Conservation (phyloP, 805 yeast genomes). For the Candida glaebosa region DNA sequence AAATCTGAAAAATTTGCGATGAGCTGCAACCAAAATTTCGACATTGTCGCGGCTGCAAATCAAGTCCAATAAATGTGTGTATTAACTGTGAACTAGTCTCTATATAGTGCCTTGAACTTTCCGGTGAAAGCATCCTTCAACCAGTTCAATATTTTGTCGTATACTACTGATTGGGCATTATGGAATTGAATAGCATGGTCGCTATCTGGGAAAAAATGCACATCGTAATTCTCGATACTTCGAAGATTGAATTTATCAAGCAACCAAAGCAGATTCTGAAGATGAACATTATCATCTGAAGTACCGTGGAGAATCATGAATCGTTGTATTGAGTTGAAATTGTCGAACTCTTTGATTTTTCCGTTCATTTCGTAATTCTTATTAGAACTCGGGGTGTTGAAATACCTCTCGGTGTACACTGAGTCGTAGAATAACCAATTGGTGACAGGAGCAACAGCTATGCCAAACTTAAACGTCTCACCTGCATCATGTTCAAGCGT, state of each 20-base stretch:
- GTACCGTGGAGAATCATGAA: constrained; percentile 93
- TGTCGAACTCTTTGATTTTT: constrained; percentile 53
- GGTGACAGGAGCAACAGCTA: constrained; percentile 97
- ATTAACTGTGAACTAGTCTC: too few species aligned
- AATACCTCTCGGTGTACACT: constrained; percentile 90
- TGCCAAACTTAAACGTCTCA: constrained; percentile 75
- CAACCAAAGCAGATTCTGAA: constrained; percentile 80
- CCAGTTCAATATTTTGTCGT: constrained; percentile 71
- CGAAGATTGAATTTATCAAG: constrained; percentile 60
- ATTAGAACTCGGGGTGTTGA: constrained; percentile 78
- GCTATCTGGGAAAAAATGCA: constrained; percentile 89
- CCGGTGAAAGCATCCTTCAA: constrained; percentile 50
- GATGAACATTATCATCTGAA: constrained; percentile 96
- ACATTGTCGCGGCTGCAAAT: background rate
- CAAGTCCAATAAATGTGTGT: too few species aligned
- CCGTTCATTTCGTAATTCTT: constrained; percentile 55
- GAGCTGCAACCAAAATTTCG: constrained; percentile 1
- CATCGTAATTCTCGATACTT: constrained; percentile 71
- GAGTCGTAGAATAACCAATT: constrained; percentile 92
- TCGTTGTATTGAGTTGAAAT: constrained; percentile 55
- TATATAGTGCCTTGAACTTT: constrained; percentile 12
- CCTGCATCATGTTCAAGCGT: constrained; percentile 80
- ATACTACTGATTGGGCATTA: constrained; percentile 73
- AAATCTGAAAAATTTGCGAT: constrained; percentile 5
- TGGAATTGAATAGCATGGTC: constrained; percentile 80